These are phyloP conservation scores for Boletus rubropictus DNA, from an alignment of 768 basidiomycete species.

Conservation along the genomic window DNA sequence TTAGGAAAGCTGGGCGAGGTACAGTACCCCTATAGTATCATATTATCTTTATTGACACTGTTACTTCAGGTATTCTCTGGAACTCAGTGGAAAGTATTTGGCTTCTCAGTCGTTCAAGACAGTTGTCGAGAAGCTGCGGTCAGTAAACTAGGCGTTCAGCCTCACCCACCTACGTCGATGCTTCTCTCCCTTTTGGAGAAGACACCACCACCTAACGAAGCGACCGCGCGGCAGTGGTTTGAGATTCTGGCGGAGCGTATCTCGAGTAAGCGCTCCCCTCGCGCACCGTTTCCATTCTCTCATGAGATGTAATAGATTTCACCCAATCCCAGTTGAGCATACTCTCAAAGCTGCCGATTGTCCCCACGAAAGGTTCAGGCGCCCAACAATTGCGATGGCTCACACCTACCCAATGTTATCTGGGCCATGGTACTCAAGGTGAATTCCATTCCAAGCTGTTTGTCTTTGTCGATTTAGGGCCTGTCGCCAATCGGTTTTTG, in stretches of 20 bases:
- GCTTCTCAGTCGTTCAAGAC: slow-evolving; percentile 65
- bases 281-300: neutral
- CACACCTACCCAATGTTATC: slow-evolving; percentile 63
- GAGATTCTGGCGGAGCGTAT: slow-evolving; percentile 58
- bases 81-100: slow-evolving; percentile 64
- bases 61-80: slow-evolving; percentile 59
- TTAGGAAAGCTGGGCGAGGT: slow-evolving; percentile 67
- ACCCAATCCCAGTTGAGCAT: slow-evolving; percentile 45
- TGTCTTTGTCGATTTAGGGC: slow-evolving; percentile 84
- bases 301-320: slow-evolving; percentile 44
- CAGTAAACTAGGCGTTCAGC: slow-evolving; percentile 59
- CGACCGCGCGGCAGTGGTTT: slow-evolving; percentile 62
- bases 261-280: slow-evolving; percentile 39
- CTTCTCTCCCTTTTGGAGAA: slow-evolving; percentile 55
- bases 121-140: slow-evolving; percentile 45
- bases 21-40: neutral
- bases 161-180: slow-evolving; percentile 59
- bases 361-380: slow-evolving; percentile 48
- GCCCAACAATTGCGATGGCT: slow-evolving; percentile 40
- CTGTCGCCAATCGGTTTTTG: slow-evolving; percentile 76
- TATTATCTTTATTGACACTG: neutral
- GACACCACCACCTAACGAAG: slow-evolving; percentile 51
- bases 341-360: slow-evolving; percentile 56
- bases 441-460: slow-evolving; percentile 78
- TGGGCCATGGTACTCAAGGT: slow-evolving; percentile 47